A percentile compares a stretch with the other conserved stretches of the same genome.
phyloP scores from a whole-genome alignment of 208 protist species.

The Acanthamoeba triangularis region DNA sequence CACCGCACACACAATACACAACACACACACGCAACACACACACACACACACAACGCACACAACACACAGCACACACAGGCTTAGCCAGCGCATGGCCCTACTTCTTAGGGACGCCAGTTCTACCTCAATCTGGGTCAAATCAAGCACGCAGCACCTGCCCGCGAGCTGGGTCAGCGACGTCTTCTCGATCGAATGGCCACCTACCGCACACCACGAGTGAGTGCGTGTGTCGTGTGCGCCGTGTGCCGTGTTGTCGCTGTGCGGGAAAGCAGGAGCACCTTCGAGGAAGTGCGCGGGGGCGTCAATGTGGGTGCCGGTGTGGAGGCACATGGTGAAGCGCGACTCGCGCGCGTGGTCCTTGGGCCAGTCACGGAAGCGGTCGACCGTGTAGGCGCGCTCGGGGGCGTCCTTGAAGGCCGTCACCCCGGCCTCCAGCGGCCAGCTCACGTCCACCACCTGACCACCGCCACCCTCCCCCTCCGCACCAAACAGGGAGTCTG shows the following conservation, averaged over 20 bases:
- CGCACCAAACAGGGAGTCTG: background rate
- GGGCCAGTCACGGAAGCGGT: slow-evolving; percentile 15
- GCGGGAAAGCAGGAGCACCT: too few relatives aligned
- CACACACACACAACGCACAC: too few relatives aligned
- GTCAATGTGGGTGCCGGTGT: slow-evolving; percentile 56
- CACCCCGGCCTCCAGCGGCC: slow-evolving; percentile 23
- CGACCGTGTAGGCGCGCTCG: background rate
- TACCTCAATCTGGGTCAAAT: background rate
- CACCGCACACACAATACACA: background rate
- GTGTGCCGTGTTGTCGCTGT: background rate
- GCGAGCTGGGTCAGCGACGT: background rate
- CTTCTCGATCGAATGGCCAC: background rate
- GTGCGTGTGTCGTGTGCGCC: background rate
- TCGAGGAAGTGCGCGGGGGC: slow-evolving; percentile 52
- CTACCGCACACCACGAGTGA: background rate
- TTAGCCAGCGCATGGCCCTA: background rate
- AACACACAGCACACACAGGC: background rate
- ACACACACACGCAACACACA: too few relatives aligned
- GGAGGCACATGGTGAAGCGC: slow-evolving; percentile 49
- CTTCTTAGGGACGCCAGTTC: background rate
- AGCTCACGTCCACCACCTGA: slow-evolving; percentile 21
- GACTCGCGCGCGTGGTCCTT: slow-evolving; percentile 57
- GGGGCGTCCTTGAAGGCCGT: slow-evolving; percentile 55
- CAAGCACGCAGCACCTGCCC: slow-evolving; percentile 1
- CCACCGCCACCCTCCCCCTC: background rate